phyloP scores from a whole-genome alignment of 2,329 filamentous ascomycete genomes.

The Rosellinia necatrix region DNA sequence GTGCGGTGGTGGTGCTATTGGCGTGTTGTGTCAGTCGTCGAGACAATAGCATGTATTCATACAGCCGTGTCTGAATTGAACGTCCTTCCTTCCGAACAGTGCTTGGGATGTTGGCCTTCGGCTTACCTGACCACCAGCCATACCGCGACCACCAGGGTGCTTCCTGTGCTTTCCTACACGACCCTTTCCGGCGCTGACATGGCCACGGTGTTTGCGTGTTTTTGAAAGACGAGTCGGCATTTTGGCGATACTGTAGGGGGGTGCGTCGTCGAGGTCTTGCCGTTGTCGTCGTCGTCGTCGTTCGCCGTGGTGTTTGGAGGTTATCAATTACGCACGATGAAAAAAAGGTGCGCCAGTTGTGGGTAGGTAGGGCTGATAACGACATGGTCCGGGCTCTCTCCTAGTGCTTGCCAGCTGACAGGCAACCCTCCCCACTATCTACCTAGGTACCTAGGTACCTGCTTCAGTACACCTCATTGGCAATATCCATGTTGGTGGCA shows the following conservation, averaged over 20 bases:
- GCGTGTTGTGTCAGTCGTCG: conserved; percentile 59
- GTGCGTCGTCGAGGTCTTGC: conserved; percentile 26
- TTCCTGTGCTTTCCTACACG: conserved; percentile 99
- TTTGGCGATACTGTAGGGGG: conserved; percentile 20
- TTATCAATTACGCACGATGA: conserved; percentile 28
- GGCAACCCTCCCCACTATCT: background rate
- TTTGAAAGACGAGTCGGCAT: conserved; percentile 32
- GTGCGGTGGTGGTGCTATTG: conserved; percentile 90
- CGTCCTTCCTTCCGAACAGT: no score
- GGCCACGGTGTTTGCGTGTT: conserved; percentile 67
- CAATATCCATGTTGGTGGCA: no score
- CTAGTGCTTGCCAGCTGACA: background rate
- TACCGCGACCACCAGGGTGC: conserved; percentile 80
- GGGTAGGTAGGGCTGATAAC: conserved; percentile 30
- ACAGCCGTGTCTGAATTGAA: no score
- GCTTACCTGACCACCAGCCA: conserved; percentile 57
- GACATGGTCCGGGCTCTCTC: conserved; percentile 15
- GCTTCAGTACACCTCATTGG: no score
- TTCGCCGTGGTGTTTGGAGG: conserved; percentile 21
- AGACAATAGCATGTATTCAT: background rate
- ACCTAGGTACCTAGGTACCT: no score
- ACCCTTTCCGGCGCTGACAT: conserved; percentile 98
- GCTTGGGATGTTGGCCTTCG: background rate
- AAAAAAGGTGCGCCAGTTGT: conserved; percentile 29
- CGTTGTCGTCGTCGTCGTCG: conserved; percentile 25